Conservation (phyloP, 192 early-diverging fungal species). For the Backusella sp. region DNA sequence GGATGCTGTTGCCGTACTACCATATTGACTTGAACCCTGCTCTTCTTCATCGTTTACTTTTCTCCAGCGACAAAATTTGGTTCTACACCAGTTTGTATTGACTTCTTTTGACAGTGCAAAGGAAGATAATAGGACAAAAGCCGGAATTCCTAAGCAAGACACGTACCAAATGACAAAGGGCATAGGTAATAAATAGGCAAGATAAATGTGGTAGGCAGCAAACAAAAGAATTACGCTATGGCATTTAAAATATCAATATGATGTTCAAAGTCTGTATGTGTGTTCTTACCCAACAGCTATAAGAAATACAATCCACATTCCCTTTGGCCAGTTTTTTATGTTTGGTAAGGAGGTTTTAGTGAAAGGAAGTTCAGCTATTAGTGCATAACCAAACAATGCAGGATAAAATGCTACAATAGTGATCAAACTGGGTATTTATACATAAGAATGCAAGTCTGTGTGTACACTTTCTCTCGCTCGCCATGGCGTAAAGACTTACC, state of each 20-base stretch:
- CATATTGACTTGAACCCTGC: neutral
- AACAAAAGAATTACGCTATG: slow-evolving; percentile 52
- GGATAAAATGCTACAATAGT: slow-evolving; percentile 40
- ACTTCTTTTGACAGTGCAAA: slow-evolving; percentile 41
- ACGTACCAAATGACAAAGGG: slow-evolving; percentile 49
- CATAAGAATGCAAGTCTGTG: neutral
- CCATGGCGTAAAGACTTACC: slow-evolving; percentile 17
- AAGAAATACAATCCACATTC: slow-evolving; percentile 64
- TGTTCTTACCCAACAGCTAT: slow-evolving; percentile 43
- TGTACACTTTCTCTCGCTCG: neutral
- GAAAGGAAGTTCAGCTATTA: slow-evolving; percentile 68
- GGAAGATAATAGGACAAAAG: slow-evolving; percentile 35
- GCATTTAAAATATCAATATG: too few species aligned
- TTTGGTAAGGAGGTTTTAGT: slow-evolving; percentile 62
- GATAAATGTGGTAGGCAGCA: slow-evolving; percentile 59
- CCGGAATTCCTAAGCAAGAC: slow-evolving; percentile 42
- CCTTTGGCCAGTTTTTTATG: slow-evolving; percentile 61
- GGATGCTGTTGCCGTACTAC: neutral
- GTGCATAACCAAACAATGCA: slow-evolving; percentile 49
- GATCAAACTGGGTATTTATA: slow-evolving; percentile 27
- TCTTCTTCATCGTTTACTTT: neutral
- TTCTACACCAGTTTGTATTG: slow-evolving; percentile 36
- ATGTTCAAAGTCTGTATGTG: neutral
- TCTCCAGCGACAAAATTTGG: slow-evolving; percentile 1
- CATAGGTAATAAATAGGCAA: slow-evolving; percentile 31